These are phyloP conservation scores for Phytophthora lateralis DNA, from an alignment of 352 stramenopile genomes.

Conservation along the genomic window DNA sequence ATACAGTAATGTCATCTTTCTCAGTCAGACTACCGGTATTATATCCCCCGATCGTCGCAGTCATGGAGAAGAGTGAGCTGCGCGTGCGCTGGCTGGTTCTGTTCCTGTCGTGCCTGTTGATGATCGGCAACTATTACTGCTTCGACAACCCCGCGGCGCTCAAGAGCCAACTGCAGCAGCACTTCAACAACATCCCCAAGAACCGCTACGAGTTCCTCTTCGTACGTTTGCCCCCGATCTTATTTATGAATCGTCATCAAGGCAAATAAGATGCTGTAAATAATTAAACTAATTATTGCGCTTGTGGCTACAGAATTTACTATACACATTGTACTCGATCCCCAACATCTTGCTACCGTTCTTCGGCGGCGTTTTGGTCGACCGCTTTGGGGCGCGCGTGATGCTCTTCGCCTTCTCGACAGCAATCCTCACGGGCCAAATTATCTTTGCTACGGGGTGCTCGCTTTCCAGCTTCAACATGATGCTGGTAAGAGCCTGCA, in stretches of 20 bases:
- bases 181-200: conserved; percentile 76
- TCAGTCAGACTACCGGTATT: too few relatives aligned
- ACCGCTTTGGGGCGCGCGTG: conserved; percentile 84
- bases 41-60: conserved; percentile 1
- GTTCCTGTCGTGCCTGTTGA: conserved; percentile 85
- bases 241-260: neutral
- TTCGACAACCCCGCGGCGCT: conserved; percentile 90
- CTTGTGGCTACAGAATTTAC: conserved; percentile 71
- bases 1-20: too few relatives aligned
- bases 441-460: conserved; percentile 89
- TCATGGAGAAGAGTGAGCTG: conserved; percentile 75
- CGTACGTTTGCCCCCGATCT: conserved; percentile 37
- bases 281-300: conserved; percentile 7
- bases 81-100: conserved; percentile 87
- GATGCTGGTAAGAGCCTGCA: conserved; percentile 56
- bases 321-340: conserved; percentile 94
- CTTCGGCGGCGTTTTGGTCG: conserved; percentile 92
- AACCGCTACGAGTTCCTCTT: conserved; percentile 85
- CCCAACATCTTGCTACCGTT: conserved; percentile 94
- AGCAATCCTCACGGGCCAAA: conserved; percentile 82
- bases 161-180: conserved; percentile 88
- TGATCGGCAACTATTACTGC: conserved; percentile 93
- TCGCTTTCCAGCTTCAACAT: conserved; percentile 78
- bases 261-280: neutral
- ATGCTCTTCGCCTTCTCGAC: conserved; percentile 89